Evolutionary conservation across 805 yeast species (phyloP).

Genomic region (Blastobotrys mokoenaii): DNA sequence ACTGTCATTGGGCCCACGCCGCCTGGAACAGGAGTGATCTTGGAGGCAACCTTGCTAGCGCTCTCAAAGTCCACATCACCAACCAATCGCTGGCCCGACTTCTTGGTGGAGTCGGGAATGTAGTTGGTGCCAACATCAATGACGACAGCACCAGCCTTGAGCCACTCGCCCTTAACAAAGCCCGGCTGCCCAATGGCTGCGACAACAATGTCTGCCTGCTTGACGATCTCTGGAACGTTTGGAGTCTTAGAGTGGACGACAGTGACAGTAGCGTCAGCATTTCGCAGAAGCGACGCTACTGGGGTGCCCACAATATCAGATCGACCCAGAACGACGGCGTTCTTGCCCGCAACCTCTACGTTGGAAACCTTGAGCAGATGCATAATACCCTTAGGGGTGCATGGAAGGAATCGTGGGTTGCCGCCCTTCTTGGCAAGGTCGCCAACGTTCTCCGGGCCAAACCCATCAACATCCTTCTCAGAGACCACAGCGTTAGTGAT

Average conservation of each 20-base stretch:
- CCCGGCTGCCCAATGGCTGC: conserved; percentile 87
- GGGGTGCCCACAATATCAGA: conserved; percentile 98
- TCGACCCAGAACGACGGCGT: conserved; percentile 88
- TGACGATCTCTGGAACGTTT: conserved; percentile 49
- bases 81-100: conserved; percentile 73
- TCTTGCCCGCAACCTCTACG: conserved; percentile 60
- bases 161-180: conserved; percentile 78
- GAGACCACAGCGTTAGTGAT: conserved; percentile 75
- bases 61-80: conserved; percentile 87
- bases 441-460: conserved; percentile 80
- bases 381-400: conserved; percentile 93
- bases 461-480: conserved; percentile 92
- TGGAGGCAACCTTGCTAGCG: conserved; percentile 52
- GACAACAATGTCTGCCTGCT: conserved; percentile 79
- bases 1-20: conserved; percentile 99
- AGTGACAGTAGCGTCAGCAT: conserved; percentile 79
- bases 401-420: conserved; percentile 73
- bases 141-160: conserved; percentile 79
- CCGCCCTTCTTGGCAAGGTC: conserved; percentile 87
- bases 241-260: conserved; percentile 70
- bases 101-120: conserved; percentile 61
- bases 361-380: conserved; percentile 63
- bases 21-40: conserved; percentile 94
- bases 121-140: conserved; percentile 95
- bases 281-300: conserved; percentile 71